Conservation (phyloP, 2,329 filamentous ascomycete species). For the Fusarium ramigenum region DNA sequence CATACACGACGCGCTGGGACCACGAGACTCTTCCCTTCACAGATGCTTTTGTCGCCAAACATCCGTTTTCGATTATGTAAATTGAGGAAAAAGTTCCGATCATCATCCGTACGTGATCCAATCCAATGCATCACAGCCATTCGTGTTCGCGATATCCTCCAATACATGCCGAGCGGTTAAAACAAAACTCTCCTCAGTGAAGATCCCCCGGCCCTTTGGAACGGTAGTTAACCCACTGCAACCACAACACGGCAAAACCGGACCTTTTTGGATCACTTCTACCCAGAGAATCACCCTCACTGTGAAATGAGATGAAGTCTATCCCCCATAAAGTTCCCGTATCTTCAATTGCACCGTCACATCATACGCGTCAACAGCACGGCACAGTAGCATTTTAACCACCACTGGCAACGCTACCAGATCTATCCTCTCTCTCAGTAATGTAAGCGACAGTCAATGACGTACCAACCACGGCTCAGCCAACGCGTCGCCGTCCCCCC, state of each 20-base stretch:
- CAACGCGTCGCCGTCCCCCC: neutral
- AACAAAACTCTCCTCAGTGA: neutral
- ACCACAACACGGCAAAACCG: neutral
- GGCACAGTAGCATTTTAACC: neutral
- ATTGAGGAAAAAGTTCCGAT: no score
- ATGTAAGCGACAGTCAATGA: neutral
- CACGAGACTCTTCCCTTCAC: neutral
- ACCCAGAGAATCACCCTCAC: neutral
- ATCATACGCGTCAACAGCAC: no score
- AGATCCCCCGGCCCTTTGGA: neutral
- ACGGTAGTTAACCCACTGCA: neutral
- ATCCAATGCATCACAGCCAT: neutral
- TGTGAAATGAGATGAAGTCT: neutral
- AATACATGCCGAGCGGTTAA: neutral
- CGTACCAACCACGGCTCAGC: neutral
- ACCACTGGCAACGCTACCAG: neutral
- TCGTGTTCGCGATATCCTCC: neutral
- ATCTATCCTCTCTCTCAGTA: neutral
- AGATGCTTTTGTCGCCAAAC: fast-evolving
- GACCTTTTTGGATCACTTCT: neutral
- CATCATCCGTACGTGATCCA: neutral
- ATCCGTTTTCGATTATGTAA: neutral
- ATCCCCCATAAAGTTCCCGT: neutral
- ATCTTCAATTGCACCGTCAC: neutral
- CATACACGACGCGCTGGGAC: neutral